These are phyloP conservation scores for Candida succiphila DNA, from an alignment of 805 yeast species.

Conservation along the genomic window DNA sequence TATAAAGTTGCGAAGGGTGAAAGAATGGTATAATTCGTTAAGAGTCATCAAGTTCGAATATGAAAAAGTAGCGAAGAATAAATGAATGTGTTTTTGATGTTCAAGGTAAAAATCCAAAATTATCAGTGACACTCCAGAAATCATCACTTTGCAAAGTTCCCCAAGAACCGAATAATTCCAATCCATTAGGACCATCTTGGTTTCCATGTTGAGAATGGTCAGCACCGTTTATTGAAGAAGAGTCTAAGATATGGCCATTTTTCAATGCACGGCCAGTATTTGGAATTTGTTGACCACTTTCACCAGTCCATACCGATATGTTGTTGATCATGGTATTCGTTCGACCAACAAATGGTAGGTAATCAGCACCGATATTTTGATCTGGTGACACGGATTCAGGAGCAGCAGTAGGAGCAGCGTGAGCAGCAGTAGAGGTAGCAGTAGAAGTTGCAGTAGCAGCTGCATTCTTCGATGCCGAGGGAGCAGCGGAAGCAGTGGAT, in stretches of 20 bases:
- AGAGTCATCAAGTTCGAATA: no score
- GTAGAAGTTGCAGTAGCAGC: background rate
- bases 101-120: conserved; percentile 35
- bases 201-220: conserved; percentile 1
- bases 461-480: background rate
- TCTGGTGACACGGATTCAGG: background rate
- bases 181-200: conserved; percentile 4
- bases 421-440: background rate
- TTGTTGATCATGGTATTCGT: conserved; percentile 53
- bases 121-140: conserved; percentile 37
- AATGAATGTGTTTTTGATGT: no score
- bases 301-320: conserved; percentile 52
- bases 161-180: conserved; percentile 10
- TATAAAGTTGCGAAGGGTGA: no score
- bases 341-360: conserved; percentile 30
- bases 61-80: no score
- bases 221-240: background rate
- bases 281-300: conserved; percentile 30
- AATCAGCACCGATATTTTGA: conserved; percentile 13
- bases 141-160: conserved; percentile 24
- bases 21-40: no score
- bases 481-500: background rate
- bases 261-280: conserved; percentile 23
- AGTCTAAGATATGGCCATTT: conserved; percentile 1
- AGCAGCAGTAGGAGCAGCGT: background rate